A percentile compares a stretch with the other conserved stretches of the same genome.
phyloP scores from a whole-genome alignment of 2,329 filamentous ascomycete species.

The Zymoseptoria ardabiliae region DNA sequence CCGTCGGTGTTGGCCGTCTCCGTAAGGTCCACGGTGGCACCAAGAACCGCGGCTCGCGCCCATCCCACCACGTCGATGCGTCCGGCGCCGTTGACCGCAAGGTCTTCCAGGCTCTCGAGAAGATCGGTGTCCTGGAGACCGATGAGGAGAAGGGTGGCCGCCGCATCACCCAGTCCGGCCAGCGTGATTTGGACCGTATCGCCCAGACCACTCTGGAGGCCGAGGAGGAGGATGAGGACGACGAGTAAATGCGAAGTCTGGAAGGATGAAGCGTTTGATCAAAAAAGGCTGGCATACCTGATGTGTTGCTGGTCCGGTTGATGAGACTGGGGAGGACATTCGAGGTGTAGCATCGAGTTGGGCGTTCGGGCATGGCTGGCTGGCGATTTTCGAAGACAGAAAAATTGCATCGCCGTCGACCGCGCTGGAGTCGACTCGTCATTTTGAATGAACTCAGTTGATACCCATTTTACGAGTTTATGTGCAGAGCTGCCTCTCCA shows the following conservation, averaged over 20 bases:
- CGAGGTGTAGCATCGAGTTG: slow-evolving; percentile 12
- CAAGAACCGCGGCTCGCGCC: slow-evolving; percentile 93
- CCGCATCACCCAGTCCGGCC: slow-evolving; percentile 94
- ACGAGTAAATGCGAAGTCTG: slow-evolving; percentile 21
- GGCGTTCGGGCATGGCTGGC: slow-evolving; percentile 12
- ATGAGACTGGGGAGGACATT: slow-evolving; percentile 8
- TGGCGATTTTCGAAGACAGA: background rate
- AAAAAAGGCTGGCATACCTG: background rate
- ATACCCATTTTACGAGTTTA: slow-evolving; percentile 16
- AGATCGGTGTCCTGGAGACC: slow-evolving; percentile 96
- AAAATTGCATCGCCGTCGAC: slow-evolving; percentile 5
- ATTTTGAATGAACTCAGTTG: slow-evolving; percentile 18
- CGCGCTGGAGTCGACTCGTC: slow-evolving; percentile 12
- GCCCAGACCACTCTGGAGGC: slow-evolving; percentile 46
- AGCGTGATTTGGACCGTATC: slow-evolving; percentile 92
- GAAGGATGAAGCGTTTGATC: background rate
- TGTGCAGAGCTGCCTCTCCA: background rate
- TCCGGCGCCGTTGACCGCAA: slow-evolving; percentile 95
- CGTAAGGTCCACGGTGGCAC: slow-evolving; percentile 82
- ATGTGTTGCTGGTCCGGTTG: slow-evolving; percentile 3
- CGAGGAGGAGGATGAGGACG: slow-evolving; percentile 42
- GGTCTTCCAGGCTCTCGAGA: slow-evolving; percentile 94
- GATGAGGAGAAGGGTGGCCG: slow-evolving; percentile 98
- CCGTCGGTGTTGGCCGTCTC: slow-evolving; percentile 94
- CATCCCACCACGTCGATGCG: slow-evolving; percentile 92